These are phyloP conservation scores for Pestalotiopsis sp. DNA, from an alignment of 2,329 filamentous ascomycete genomes.

Conservation along the genomic window DNA sequence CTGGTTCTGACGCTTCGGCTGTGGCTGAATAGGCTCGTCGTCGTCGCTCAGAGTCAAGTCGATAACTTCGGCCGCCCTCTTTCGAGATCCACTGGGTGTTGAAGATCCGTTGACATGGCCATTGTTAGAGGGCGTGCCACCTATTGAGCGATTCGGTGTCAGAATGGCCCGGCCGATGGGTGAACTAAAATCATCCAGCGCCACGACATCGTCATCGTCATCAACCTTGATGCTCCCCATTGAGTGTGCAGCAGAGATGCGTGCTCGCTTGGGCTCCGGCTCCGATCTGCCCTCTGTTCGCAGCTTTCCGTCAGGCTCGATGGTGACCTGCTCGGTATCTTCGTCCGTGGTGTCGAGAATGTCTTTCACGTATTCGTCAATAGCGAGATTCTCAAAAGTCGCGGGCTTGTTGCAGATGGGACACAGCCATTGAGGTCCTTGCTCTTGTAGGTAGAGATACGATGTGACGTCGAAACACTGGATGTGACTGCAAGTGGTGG, in stretches of 20 bases:
- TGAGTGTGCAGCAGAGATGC: constrained; percentile 22
- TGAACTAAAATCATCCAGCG: constrained; percentile 45
- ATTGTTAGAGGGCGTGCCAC: constrained; percentile 17
- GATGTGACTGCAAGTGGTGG: constrained; percentile 79
- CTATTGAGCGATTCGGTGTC: constrained; percentile 37
- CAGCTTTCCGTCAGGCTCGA: constrained; percentile 88
- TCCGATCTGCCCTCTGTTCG: constrained; percentile 37
- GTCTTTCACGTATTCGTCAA: constrained; percentile 88
- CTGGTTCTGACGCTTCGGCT: constrained; percentile 45
- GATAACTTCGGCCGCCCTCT: constrained; percentile 48
- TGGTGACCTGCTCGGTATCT: constrained; percentile 80
- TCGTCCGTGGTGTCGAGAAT: constrained; percentile 76
- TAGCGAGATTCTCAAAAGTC: constrained; percentile 78
- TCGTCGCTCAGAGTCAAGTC: constrained; percentile 59
- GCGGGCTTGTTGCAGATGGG: constrained; percentile 88
- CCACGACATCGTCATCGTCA: constrained; percentile 54
- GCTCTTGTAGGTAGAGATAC: constrained; percentile 91
- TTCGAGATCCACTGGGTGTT: constrained; percentile 35
- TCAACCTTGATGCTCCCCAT: constrained; percentile 31
- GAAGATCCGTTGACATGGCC: constrained; percentile 7
- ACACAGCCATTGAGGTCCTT: constrained; percentile 96
- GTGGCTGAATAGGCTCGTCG: constrained; percentile 41
- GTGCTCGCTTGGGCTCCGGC: constrained; percentile 28
- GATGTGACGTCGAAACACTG: constrained; percentile 94
- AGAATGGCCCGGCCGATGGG: constrained; percentile 36